These are phyloP conservation scores for Moesziomyces sp. DNA, from an alignment of 1,284 basidiomycete species.

Conservation along the genomic window DNA sequence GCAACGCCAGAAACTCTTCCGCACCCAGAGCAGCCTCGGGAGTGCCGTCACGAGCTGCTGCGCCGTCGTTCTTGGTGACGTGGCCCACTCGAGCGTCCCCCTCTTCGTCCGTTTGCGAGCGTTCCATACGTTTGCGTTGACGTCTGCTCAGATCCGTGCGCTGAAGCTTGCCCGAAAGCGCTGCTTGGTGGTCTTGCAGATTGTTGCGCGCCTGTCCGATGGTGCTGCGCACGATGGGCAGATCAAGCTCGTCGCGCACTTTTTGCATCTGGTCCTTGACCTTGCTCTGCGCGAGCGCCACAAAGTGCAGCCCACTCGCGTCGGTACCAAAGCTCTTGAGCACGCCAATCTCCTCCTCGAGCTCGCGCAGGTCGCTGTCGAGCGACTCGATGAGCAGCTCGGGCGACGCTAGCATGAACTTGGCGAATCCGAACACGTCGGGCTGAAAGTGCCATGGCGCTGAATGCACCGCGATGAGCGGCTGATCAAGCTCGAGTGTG, in stretches of 20 bases:
- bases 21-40: slow-evolving; percentile 33
- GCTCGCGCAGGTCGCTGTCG: slow-evolving; percentile 78
- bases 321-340: slow-evolving; percentile 72
- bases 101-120: slow-evolving; percentile 39
- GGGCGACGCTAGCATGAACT: slow-evolving; percentile 96
- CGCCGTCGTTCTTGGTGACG: slow-evolving; percentile 1
- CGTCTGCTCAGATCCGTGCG: slow-evolving; percentile 47
- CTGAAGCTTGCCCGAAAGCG: slow-evolving; percentile 24
- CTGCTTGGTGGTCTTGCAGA: slow-evolving; percentile 71
- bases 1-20: slow-evolving; percentile 38
- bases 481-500: slow-evolving; percentile 30
- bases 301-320: slow-evolving; percentile 83
- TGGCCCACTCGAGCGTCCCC: slow-evolving; percentile 5
- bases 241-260: slow-evolving; percentile 55
- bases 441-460: slow-evolving; percentile 96
- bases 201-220: slow-evolving; percentile 71
- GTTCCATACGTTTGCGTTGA: slow-evolving; percentile 46
- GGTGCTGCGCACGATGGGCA: slow-evolving; percentile 48
- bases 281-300: slow-evolving; percentile 75
- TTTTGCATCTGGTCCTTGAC: slow-evolving; percentile 61
- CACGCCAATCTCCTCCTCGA: slow-evolving; percentile 73
- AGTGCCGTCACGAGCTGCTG: slow-evolving; percentile 14
- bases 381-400: slow-evolving; percentile 78
- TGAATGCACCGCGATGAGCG: slow-evolving; percentile 84
- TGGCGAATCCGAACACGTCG: slow-evolving; percentile 86